phyloP scores from a whole-genome alignment of 345 rosid species.

The Sisymbrium irio region DNA sequence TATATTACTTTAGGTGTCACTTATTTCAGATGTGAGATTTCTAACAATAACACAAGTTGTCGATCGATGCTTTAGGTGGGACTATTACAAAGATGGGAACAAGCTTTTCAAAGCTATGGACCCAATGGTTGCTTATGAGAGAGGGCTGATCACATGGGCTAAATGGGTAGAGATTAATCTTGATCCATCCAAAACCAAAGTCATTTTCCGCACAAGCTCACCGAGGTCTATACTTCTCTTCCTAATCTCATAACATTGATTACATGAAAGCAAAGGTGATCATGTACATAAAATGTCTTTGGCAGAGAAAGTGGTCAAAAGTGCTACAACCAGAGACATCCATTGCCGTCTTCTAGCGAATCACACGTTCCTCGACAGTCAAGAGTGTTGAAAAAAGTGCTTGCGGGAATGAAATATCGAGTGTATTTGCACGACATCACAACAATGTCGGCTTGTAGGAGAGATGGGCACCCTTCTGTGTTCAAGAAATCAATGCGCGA shows the following conservation, averaged over 20 bases:
- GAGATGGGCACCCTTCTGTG: conserved; percentile 94
- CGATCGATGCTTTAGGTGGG: conserved; percentile 61
- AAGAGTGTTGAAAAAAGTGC: conserved; percentile 63
- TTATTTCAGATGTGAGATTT: not conserved
- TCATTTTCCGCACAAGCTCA: conserved; percentile 78
- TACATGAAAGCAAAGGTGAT: not conserved
- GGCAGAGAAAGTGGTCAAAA: conserved; percentile 80
- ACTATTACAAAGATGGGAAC: conserved; percentile 55
- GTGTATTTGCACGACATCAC: conserved; percentile 78
- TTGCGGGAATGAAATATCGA: conserved; percentile 68
- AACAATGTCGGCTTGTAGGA: conserved; percentile 69
- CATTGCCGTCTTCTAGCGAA: conserved; percentile 55
- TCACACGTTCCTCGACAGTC: conserved; percentile 61
- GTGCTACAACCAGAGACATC: conserved; percentile 80
- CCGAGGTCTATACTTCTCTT: conserved; percentile 42
- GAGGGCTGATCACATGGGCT: conserved; percentile 76
- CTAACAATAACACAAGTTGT: not conserved
- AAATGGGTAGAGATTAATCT: conserved; percentile 81
- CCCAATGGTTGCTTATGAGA: conserved; percentile 68
- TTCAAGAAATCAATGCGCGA: conserved; percentile 57
- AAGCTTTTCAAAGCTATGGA: conserved; percentile 51
- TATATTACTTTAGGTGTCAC: not conserved
- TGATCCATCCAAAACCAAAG: conserved; percentile 53
- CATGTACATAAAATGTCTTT: not conserved
- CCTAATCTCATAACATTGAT: not conserved